These are phyloP conservation scores for Tarenaya hassleriana DNA, from an alignment of 345 rosid species.

Conservation along the genomic window DNA sequence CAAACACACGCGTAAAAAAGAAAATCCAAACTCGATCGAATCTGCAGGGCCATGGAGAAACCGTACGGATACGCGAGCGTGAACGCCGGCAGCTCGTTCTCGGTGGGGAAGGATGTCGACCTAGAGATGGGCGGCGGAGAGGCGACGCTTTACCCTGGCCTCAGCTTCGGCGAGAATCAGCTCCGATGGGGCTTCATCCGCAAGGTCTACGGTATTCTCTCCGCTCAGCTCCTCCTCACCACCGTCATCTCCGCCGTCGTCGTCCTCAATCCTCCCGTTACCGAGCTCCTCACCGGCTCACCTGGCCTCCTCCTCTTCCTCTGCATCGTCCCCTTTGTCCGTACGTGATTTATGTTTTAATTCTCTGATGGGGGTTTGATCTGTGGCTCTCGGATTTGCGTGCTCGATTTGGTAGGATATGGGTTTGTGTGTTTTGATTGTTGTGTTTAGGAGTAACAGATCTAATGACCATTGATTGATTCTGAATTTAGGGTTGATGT, in stretches of 20 bases:
- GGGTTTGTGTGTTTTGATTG: too few species aligned
- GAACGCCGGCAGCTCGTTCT: conserved; percentile 19
- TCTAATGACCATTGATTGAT: neutral
- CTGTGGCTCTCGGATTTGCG: too few species aligned
- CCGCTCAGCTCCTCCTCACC: conserved; percentile 78
- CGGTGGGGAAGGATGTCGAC: conserved; percentile 37
- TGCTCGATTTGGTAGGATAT: too few species aligned
- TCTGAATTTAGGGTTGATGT: too few species aligned
- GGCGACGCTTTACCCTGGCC: conserved; percentile 68
- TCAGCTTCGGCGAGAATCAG: conserved; percentile 74
- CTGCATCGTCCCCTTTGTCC: conserved; percentile 60
- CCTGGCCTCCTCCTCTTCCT: conserved; percentile 68
- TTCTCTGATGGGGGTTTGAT: neutral
- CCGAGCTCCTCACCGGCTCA: conserved; percentile 55
- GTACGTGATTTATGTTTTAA: conserved; percentile 36
- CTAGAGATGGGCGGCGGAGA: conserved; percentile 62
- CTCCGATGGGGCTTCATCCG: conserved; percentile 94
- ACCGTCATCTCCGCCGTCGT: conserved; percentile 66
- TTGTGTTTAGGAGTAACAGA: too few species aligned
- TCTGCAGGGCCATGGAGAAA: conserved; percentile 28
- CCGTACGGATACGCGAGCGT: conserved; percentile 58
- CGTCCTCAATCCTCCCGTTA: conserved; percentile 64
- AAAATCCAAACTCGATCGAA: conserved; percentile 18
- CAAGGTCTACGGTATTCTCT: conserved; percentile 79
- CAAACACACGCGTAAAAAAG: too few species aligned